phyloP scores from a whole-genome alignment of 129 eudicot genomes.

The Artemisia annua region DNA sequence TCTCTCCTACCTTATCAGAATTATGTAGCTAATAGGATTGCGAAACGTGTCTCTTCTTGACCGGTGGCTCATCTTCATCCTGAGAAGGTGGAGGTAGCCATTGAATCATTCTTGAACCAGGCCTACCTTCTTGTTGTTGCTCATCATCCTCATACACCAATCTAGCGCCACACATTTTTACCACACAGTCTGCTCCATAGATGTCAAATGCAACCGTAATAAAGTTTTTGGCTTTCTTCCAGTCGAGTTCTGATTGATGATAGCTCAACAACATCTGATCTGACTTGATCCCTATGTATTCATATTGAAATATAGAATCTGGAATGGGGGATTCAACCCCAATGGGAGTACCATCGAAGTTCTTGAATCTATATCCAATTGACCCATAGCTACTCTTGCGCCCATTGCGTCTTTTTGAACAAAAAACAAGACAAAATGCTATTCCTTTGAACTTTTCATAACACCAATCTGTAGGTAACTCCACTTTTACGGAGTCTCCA shows the following conservation, averaged over 20 bases:
- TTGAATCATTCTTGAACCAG: slow-evolving; percentile 31
- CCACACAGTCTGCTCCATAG: slow-evolving; percentile 35
- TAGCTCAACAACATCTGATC: slow-evolving; percentile 34
- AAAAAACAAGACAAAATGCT: slow-evolving; percentile 35
- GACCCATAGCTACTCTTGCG: slow-evolving; percentile 35
- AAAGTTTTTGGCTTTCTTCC: slow-evolving; percentile 21
- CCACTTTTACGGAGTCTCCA: slow-evolving; percentile 26
- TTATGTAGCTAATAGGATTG: neutral
- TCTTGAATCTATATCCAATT: slow-evolving; percentile 24
- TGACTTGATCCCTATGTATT: slow-evolving; percentile 31
- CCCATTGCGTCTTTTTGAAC: slow-evolving; percentile 19
- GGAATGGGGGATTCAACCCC: slow-evolving; percentile 11
- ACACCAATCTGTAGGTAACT: slow-evolving; percentile 33
- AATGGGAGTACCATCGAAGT: slow-evolving; percentile 30
- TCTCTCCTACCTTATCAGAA: neutral
- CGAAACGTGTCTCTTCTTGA: neutral
- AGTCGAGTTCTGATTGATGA: slow-evolving; percentile 28
- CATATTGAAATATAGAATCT: slow-evolving; percentile 32
- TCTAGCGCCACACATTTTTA: slow-evolving; percentile 40
- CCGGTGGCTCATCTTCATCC: slow-evolving; percentile 6
- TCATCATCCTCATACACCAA: slow-evolving; percentile 35
- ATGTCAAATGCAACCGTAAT: slow-evolving; percentile 28
- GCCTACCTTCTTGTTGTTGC: slow-evolving; percentile 16
- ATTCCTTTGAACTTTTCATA: slow-evolving; percentile 37
- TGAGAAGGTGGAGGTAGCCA: slow-evolving; percentile 31